Percentiles rank a stretch among this genome's conserved stretches.
Evolutionary conservation across 2,329 filamentous ascomycete species (phyloP).

Genomic region (Mariannaea elegans): DNA sequence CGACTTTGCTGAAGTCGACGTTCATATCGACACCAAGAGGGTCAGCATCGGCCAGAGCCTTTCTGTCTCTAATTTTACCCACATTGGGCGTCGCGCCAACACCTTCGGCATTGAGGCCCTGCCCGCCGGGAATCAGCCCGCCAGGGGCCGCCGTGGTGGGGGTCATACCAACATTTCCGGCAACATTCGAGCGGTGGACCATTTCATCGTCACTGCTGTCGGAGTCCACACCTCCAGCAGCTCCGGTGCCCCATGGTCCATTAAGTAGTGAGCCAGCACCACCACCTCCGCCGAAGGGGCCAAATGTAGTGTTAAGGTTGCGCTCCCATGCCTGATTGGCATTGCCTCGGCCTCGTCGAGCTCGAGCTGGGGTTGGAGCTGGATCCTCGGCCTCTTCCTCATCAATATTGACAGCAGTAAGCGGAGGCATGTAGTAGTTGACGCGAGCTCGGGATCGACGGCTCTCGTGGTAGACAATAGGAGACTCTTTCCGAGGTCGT

Average conservation of each 20-base stretch:
- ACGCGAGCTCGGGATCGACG: constrained; percentile 68
- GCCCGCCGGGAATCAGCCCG: constrained; percentile 53
- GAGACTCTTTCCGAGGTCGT: constrained; percentile 59
- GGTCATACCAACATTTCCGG: constrained; percentile 71
- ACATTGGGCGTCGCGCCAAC: constrained; percentile 75
- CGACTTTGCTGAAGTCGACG: constrained; percentile 94
- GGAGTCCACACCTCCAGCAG: constrained; percentile 83
- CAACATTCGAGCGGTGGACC: constrained; percentile 65
- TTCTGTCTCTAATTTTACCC: constrained; percentile 92
- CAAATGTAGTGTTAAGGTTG: constrained; percentile 86
- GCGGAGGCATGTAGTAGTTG: constrained; percentile 86
- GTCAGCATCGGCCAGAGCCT: constrained; percentile 91
- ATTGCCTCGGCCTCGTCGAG: constrained; percentile 69
- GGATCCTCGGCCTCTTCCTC: constrained; percentile 75
- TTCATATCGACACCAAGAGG: constrained; percentile 92
- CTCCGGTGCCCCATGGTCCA: constrained; percentile 78
- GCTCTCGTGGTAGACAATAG: constrained; percentile 67
- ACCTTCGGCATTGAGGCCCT: constrained; percentile 53
- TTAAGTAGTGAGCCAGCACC: constrained; percentile 76
- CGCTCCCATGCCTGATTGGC: constrained; percentile 75
- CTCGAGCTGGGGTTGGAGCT: constrained; percentile 73
- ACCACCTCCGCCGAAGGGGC: constrained; percentile 89
- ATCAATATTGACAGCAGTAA: constrained; percentile 69
- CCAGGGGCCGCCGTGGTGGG: constrained; percentile 61
- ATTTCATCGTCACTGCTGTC: constrained; percentile 97